These are phyloP conservation scores for Clitopilus hobsonii DNA, from an alignment of 768 basidiomycete species.

Conservation along the genomic window DNA sequence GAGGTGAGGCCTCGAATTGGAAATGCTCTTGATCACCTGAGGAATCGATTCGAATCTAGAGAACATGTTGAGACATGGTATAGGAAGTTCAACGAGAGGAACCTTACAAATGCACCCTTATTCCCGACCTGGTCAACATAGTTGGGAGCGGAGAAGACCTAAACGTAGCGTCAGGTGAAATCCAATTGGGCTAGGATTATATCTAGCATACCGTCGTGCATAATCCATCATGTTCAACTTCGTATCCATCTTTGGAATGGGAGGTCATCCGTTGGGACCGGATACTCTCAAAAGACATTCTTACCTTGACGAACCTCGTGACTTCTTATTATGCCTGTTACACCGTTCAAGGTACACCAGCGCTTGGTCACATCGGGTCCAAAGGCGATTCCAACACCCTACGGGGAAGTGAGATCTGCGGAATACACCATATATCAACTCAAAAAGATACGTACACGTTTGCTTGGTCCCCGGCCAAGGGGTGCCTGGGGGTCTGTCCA, in stretches of 20 bases:
- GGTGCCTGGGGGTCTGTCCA: constrained; percentile 95
- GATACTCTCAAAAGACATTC: constrained; percentile 14
- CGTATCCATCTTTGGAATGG: constrained; percentile 69
- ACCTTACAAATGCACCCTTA: constrained; percentile 84
- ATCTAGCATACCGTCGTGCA: constrained; percentile 76
- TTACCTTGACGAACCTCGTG: constrained; percentile 93
- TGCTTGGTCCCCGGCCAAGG: constrained; percentile 91
- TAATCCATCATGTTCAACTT: constrained; percentile 90
- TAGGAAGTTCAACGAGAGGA: neutral
- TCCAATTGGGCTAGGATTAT: neutral
- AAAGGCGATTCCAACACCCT: constrained; percentile 95
- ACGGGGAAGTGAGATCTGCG: constrained; percentile 7
- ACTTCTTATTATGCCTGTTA: constrained; percentile 87
- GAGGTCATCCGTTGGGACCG: neutral
- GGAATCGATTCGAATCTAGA: constrained; percentile 80
- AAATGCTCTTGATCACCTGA: constrained; percentile 68
- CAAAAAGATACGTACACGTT: constrained; percentile 58
- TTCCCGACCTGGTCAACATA: constrained; percentile 91
- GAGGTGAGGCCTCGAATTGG: constrained; percentile 82
- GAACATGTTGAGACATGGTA: neutral
- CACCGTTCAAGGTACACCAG: constrained; percentile 85
- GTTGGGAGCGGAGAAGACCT: constrained; percentile 95
- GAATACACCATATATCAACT: constrained; percentile 4
- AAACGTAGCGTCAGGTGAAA: constrained; percentile 9
- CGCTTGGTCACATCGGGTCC: constrained; percentile 89